Conservation (phyloP, 78 protist species). For the Carpediemonas membranifera region DNA sequence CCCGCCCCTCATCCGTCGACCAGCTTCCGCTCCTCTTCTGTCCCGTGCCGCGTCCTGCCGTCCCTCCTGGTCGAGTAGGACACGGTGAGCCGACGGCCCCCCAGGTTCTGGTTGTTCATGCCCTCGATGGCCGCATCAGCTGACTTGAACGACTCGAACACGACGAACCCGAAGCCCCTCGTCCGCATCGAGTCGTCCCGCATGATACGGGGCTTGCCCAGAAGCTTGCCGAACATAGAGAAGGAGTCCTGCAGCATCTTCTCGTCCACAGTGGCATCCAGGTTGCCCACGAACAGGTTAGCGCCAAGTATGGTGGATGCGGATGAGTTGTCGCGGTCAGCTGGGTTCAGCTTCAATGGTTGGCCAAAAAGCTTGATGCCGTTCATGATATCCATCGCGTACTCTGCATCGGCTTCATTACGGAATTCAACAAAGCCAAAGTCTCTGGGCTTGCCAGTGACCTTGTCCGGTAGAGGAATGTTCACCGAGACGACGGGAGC, state of each 20-base stretch:
- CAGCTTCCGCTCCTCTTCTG: no score
- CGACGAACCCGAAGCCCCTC: background rate
- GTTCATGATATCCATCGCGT: background rate
- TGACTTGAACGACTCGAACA: no score
- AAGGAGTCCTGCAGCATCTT: background rate
- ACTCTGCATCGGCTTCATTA: background rate
- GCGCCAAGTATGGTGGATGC: background rate
- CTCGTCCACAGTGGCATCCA: background rate
- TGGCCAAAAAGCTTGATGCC: background rate
- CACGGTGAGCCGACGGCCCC: no score
- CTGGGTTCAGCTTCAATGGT: background rate
- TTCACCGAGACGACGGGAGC: background rate
- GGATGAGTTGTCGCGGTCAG: background rate
- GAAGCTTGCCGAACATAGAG: background rate
- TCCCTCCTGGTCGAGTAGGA: no score
- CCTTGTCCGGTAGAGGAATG: background rate
- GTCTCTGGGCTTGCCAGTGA: background rate
- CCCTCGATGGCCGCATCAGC: no score
- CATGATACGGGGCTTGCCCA: background rate
- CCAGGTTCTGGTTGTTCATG: no score
- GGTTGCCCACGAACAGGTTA: background rate
- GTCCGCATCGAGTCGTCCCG: no score
- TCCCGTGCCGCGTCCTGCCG: no score
- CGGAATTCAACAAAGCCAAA: conserved; percentile 4
- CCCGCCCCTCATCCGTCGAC: no score